Evolutionary conservation across 2,329 filamentous ascomycete genomes (phyloP), one percentile per base, ranked within the genome.

Genomic region (Teratosphaeriaceae sp.): DNA sequence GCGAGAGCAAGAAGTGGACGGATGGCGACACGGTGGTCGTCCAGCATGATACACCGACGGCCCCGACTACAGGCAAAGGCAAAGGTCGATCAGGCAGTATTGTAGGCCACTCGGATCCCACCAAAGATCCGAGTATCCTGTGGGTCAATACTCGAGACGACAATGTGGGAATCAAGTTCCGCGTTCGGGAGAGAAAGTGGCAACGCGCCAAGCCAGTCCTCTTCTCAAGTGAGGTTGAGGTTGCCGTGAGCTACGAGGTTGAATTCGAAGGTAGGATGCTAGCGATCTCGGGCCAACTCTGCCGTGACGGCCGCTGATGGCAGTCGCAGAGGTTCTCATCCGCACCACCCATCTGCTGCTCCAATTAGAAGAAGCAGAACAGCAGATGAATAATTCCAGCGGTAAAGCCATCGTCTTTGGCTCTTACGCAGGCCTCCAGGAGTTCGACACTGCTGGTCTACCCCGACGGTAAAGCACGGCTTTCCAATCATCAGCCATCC

Each of bases 321-420:
- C 11, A 12, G 3, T 6, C 19, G 3, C 55, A 85, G 84, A 88
- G 66, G 64, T 88, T 41, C 64, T 84, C 31, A 72, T 88, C 26
- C 75, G 79, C 38, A 79, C 80, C 3, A 78, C 73, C 38, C 73
- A 75, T 54, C 67, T 88, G 26, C 68, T 86, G 12, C 62, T 84
- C 27, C 79, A 74, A 45, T 66, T 85, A 19, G 86, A 92, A 58
- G 70, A 76, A 56, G 80, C 80, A 1, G 67, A 78, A 44, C 67
- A 73, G 38, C 76, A 84, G 55, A 74, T 84, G 51, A 66, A 75
- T 37, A 71, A 72, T 35, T 67, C 73, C 47, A 73, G 75, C 58
- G 80, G 79, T 63, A 85, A 82, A 64, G 80, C 82, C 42, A 71
- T 88, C 42, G 70, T 84, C 31, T 81, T 84, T 62, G 74, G 77